These are phyloP conservation scores for Triticum aestivum DNA, from an alignment of 176 grass and related monocot species.

Conservation along the genomic window IWGSC_CS_RefSeq_v2.1 NC_057813.1:10073573-10074072, in stretches of 20 bases:
- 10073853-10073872: slow-evolving; percentile 46
- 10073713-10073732: background rate
- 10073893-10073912: slow-evolving; percentile 66
- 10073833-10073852: slow-evolving; percentile 83
- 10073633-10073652: too few species aligned
- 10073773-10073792: slow-evolving; percentile 71
- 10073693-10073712: background rate
- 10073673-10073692: too few species aligned
- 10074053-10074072: background rate
- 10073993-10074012: background rate
- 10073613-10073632: too few species aligned
- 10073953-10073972: slow-evolving; percentile 39
- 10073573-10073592: too few species aligned
- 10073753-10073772: slow-evolving; percentile 64
- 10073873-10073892: slow-evolving; percentile 41
- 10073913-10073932: slow-evolving; percentile 89
- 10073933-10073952: slow-evolving; percentile 70
- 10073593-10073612: too few species aligned
- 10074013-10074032: background rate
- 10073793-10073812: slow-evolving; percentile 86
- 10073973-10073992: background rate
- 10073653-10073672: too few species aligned
- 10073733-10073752: too few species aligned
- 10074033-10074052: background rate
- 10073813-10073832: slow-evolving; percentile 65